Evolutionary conservation across 2,329 filamentous ascomycete species (phyloP), one percentile per base, ranked within the genome.

Genomic region (Zasmidium citrigriseum): DNA sequence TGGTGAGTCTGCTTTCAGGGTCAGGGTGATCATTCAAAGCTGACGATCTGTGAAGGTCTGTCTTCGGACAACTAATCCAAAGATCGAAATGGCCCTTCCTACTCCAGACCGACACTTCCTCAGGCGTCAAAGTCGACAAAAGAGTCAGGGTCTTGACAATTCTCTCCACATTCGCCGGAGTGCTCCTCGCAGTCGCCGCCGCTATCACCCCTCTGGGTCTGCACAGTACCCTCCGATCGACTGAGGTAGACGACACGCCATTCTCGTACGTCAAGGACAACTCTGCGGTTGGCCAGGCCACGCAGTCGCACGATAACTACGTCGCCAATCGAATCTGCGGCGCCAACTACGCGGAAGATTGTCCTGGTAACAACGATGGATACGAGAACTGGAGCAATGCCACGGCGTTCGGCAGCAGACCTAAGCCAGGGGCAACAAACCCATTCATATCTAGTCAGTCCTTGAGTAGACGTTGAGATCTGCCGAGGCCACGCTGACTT

Each of bases 51-150:
- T 7, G 7, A 34, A 34, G 27, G 27, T 58, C 52, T 4, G 51
- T 58, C 4, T 58, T 58, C 16, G 56, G 56, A 18, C 56, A 51
- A 20, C 51, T 58, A 1, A 58, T 58, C 52, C 54, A 58, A 45
- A 24, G 54, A n/a, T 58, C 56, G 5, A 27, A 51, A 16, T 58
- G 56, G 56, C 56, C 56, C 1, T 16, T 55, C 10, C 16, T 58
- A 5, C 38, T 58, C 10, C 56, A 54, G 46, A 54, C 56, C 22
- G 56, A 58, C 25, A 27, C 52, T 4, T 51, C 23, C 7, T 38
- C 46, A 18, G 46, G 51, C 29, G 45, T 22, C 5, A 58, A 58
- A 20, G 56, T 58, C 14, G 51, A 58, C 34, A 51, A 55, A 34
- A 24, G 56, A 14, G 24, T 58, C 14, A 20, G n/a, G 29, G 56